Conservation (phyloP, 192 early-diverging fungal genomes). For the Mortierella antarctica region DNA sequence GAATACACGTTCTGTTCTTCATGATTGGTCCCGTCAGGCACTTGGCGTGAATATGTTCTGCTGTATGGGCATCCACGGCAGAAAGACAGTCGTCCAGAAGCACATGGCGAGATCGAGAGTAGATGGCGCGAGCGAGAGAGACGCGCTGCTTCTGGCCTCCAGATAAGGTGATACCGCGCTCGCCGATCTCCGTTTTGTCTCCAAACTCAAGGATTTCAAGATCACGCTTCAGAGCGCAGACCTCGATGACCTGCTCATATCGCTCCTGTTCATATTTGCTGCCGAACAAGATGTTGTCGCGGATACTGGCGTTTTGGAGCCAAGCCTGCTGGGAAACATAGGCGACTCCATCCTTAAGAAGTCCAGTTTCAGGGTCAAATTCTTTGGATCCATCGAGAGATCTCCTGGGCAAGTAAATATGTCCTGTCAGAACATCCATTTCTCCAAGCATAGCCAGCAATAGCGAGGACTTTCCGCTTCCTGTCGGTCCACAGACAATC, state of each 20-base stretch:
- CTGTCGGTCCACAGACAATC: slow-evolving; percentile 81
- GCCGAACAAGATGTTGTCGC: slow-evolving; percentile 84
- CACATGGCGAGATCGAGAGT: slow-evolving; percentile 65
- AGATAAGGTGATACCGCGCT: slow-evolving; percentile 77
- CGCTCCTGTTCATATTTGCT: slow-evolving; percentile 71
- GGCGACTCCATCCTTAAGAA: slow-evolving; percentile 70
- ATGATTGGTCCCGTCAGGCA: slow-evolving; percentile 79
- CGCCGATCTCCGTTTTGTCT: slow-evolving; percentile 88
- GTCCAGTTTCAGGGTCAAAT: slow-evolving; percentile 47
- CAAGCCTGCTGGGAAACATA: slow-evolving; percentile 78
- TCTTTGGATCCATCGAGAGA: slow-evolving; percentile 29
- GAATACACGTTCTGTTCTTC: slow-evolving; percentile 77
- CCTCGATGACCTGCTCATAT: slow-evolving; percentile 76
- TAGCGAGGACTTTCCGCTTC: slow-evolving; percentile 81
- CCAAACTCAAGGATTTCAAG: slow-evolving; percentile 79
- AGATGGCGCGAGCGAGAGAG: slow-evolving; percentile 80
- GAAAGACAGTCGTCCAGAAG: slow-evolving; percentile 84
- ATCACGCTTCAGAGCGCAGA: slow-evolving; percentile 85
- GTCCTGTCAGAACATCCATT: slow-evolving; percentile 62
- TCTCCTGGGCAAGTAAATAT: slow-evolving; percentile 44
- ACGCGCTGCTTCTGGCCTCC: slow-evolving; percentile 86
- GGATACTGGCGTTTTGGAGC: slow-evolving; percentile 73
- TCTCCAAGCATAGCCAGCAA: slow-evolving; percentile 81
- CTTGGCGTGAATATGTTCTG: slow-evolving; percentile 79
- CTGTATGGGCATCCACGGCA: slow-evolving; percentile 90